phyloP scores from a whole-genome alignment of 768 basidiomycete species.

The Tulasnella sp. region DNA sequence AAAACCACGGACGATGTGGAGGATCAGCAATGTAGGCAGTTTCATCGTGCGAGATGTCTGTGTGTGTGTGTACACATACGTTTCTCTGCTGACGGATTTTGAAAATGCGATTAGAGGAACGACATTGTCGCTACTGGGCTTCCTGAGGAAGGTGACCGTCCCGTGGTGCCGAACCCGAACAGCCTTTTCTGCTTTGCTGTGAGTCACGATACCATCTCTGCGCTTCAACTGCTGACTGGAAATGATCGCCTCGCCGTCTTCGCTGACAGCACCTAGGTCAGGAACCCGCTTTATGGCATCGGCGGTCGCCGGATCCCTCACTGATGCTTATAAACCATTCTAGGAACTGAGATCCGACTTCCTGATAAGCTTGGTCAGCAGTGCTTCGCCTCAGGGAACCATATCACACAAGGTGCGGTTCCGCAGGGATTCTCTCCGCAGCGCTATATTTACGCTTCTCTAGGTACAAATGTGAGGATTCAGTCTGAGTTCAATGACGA shows the following conservation, averaged over 20 bases:
- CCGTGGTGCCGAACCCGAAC: not conserved
- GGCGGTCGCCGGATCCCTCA: not conserved
- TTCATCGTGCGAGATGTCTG: not conserved
- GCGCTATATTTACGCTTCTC: not conserved
- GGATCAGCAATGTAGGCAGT: constrained; percentile 16
- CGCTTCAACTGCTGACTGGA: not conserved
- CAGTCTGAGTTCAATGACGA: not conserved
- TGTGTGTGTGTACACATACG: not conserved
- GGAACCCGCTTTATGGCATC: not conserved
- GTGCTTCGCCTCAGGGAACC: not conserved
- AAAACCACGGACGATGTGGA: constrained; percentile 17
- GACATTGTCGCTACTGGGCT: constrained; percentile 20
- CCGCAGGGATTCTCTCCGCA: not conserved
- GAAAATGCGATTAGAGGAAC: constrained; percentile 2
- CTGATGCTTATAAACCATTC: not conserved
- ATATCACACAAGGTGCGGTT: not conserved
- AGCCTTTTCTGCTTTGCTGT: not conserved
- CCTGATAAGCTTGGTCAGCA: not conserved
- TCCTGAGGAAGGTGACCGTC: constrained; percentile 18
- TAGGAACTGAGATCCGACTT: not conserved
- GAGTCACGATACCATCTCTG: not conserved
- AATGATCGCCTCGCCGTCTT: not conserved
- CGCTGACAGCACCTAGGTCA: constrained; percentile 1
- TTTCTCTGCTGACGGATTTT: too few species aligned
- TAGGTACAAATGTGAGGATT: not conserved